Conservation (phyloP, 441 rosid species). For the Jatropha multifida region DNA sequence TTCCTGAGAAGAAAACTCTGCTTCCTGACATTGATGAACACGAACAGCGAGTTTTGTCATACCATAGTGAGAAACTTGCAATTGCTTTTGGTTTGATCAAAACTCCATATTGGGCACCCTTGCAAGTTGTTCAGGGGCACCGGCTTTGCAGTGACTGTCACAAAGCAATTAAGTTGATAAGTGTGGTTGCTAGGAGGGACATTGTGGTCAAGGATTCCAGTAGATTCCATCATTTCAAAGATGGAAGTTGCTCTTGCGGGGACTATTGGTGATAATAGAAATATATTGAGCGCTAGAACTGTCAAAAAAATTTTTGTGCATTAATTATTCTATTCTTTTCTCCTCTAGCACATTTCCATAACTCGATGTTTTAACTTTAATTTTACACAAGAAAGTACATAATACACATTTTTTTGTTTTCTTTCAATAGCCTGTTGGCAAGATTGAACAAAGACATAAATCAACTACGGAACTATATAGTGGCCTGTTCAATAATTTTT, state of each 20-base stretch:
- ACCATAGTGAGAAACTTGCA: slow-evolving; percentile 87
- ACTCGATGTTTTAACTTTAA: too few species aligned
- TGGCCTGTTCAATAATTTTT: too few species aligned
- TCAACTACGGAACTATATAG: too few species aligned
- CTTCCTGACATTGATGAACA: slow-evolving; percentile 78
- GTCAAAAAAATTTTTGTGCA: too few species aligned
- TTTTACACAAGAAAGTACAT: too few species aligned
- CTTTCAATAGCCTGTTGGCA: too few species aligned
- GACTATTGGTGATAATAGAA: slow-evolving; percentile 72
- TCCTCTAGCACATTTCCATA: background rate
- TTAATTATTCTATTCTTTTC: background rate
- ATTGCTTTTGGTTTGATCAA: slow-evolving; percentile 72
- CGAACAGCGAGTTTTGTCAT: slow-evolving; percentile 40
- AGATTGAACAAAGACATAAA: too few species aligned
- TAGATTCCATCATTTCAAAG: slow-evolving; percentile 76
- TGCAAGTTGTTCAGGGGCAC: slow-evolving; percentile 87
- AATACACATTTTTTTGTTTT: too few species aligned
- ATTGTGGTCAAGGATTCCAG: slow-evolving; percentile 83
- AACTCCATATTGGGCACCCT: slow-evolving; percentile 47
- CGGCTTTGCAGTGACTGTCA: slow-evolving; percentile 85
- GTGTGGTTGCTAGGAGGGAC: slow-evolving; percentile 51
- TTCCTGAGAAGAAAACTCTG: slow-evolving; percentile 44
- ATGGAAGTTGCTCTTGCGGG: slow-evolving; percentile 85
- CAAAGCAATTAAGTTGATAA: slow-evolving; percentile 60
- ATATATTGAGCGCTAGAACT: too few species aligned